Conservation (phyloP, 768 basidiomycete species). For the Boletus sensibilis region DNA sequence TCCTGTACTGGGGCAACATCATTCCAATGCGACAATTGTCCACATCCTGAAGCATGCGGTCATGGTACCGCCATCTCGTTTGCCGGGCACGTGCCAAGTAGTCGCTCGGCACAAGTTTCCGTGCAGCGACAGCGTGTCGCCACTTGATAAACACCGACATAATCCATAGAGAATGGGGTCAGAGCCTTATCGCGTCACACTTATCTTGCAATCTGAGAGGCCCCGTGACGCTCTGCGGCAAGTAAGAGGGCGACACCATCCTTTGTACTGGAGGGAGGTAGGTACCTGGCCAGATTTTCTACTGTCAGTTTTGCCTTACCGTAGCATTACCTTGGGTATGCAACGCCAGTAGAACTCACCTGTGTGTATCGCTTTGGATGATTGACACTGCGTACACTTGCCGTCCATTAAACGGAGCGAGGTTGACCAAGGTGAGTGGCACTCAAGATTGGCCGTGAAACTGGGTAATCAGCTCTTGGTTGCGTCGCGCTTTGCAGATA, state of each 20-base stretch:
- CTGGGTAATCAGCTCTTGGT: neutral
- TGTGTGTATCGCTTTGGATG: neutral
- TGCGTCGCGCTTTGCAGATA: neutral
- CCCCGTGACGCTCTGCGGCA: neutral
- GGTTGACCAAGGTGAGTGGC: neutral
- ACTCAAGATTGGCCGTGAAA: neutral
- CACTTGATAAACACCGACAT: neutral
- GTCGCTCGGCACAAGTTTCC: neutral
- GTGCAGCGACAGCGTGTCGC: neutral
- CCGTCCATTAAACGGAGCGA: neutral
- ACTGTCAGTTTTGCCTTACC: neutral
- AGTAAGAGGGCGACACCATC: neutral
- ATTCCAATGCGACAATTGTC: constrained; percentile 4
- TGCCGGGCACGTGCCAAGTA: neutral
- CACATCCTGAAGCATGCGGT: neutral
- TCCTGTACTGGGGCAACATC: neutral
- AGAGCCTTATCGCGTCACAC: neutral
- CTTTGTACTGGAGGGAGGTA: neutral
- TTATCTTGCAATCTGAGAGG: neutral
- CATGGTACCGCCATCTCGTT: neutral
- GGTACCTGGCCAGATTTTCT: neutral
- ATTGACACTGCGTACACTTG: neutral
- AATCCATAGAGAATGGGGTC: neutral
- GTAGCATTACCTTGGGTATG: neutral
- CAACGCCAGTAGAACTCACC: neutral